Percentiles rank a stretch among this genome's conserved stretches.
Conservation (phyloP, 371 early-diverging fungal species). For the Lichtheimia hyalospora region DNA sequence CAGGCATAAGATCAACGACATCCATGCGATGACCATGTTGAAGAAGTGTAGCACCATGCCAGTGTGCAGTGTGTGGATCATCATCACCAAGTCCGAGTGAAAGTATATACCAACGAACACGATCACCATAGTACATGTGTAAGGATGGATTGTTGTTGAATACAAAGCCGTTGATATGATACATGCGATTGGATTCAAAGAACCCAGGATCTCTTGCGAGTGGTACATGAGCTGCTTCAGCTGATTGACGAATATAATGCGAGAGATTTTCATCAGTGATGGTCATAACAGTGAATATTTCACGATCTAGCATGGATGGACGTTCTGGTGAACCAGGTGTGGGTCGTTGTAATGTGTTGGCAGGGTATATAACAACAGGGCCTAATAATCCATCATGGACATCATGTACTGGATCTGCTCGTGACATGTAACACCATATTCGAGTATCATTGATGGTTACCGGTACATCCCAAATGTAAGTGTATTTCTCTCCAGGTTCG, state of each 20-base stretch:
- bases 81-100: constrained; percentile 38
- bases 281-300: constrained; percentile 45
- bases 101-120: constrained; percentile 51
- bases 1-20: constrained; percentile 45
- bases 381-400: constrained; percentile 50
- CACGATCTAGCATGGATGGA: constrained; percentile 35
- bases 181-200: constrained; percentile 50
- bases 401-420: constrained; percentile 31
- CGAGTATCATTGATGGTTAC: constrained; percentile 16
- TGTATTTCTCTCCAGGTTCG: constrained; percentile 30
- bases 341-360: constrained; percentile 27
- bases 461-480: constrained; percentile 53
- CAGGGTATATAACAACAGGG: constrained; percentile 44
- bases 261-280: constrained; percentile 48
- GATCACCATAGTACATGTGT: constrained; percentile 33
- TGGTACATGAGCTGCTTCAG: constrained; percentile 18
- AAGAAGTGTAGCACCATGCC: constrained; percentile 52
- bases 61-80: constrained; percentile 54
- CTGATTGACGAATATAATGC: constrained; percentile 33
- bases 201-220: constrained; percentile 24
- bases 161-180: constrained; percentile 51
- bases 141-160: constrained; percentile 46
- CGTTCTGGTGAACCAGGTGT: constrained; percentile 25
- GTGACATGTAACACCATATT: constrained; percentile 49
- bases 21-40: constrained; percentile 47